Conservation (phyloP, 2,329 filamentous ascomycete species). For the Capronia epimyces region DNA sequence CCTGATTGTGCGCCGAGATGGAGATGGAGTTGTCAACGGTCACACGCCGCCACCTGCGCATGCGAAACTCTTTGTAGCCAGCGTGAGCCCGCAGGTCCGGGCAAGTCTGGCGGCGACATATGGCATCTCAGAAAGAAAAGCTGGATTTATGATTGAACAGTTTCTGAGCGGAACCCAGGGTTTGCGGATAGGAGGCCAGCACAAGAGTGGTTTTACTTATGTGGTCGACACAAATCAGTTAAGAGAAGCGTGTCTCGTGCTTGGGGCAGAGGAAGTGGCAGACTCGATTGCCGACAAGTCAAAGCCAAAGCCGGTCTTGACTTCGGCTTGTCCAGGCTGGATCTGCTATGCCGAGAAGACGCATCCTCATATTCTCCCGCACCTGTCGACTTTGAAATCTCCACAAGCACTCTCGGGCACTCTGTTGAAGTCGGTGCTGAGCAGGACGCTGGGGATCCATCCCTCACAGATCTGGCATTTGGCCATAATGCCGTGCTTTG, state of each 20-base stretch:
- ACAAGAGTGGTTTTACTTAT: slow-evolving; percentile 77
- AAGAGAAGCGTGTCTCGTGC: slow-evolving; percentile 74
- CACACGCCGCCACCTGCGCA: slow-evolving; percentile 34
- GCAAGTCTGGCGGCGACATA: slow-evolving; percentile 84
- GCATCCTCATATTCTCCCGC: slow-evolving; percentile 84
- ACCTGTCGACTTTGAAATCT: slow-evolving; percentile 86
- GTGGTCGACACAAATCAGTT: slow-evolving; percentile 83
- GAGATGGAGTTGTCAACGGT: slow-evolving; percentile 45
- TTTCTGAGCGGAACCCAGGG: slow-evolving; percentile 67
- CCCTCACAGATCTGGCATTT: slow-evolving; percentile 87
- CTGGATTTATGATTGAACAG: slow-evolving; percentile 75
- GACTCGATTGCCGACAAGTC: slow-evolving; percentile 32
- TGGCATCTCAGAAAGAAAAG: slow-evolving; percentile 65
- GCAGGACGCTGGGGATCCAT: slow-evolving; percentile 63
- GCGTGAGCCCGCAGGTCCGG: slow-evolving; percentile 83
- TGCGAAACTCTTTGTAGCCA: slow-evolving; percentile 81
- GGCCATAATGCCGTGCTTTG: slow-evolving; percentile 96
- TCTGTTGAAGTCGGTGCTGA: slow-evolving; percentile 78
- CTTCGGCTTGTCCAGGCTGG: slow-evolving; percentile 93
- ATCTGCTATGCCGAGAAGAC: slow-evolving; percentile 99
- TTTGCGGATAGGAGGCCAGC: slow-evolving; percentile 62
- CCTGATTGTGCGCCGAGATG: slow-evolving; percentile 27
- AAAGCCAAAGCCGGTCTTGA: slow-evolving; percentile 50
- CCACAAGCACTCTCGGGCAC: slow-evolving; percentile 90
- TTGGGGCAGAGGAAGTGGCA: slow-evolving; percentile 67